Conservation (phyloP, 2,329 filamentous ascomycete genomes). For the Monascus ruber region DNA sequence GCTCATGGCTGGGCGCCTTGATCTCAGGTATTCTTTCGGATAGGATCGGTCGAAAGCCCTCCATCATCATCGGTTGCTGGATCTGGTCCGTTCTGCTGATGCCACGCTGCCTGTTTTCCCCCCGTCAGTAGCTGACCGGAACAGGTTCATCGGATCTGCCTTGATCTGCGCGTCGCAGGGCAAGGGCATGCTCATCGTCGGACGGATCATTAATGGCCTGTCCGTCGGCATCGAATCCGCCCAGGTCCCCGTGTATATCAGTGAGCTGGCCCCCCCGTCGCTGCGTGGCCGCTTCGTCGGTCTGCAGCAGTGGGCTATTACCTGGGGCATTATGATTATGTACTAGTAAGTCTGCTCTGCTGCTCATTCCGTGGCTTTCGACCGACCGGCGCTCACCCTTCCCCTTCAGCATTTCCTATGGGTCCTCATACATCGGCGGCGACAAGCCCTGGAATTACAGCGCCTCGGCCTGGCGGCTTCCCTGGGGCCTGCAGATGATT, state of each 20-base stretch:
- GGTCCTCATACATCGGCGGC: conserved; percentile 49
- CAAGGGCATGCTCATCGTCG: conserved; percentile 57
- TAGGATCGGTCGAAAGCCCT: conserved; percentile 39
- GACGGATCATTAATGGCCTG: conserved; percentile 58
- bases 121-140: conserved; percentile 25
- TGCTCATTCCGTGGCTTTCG: too few species aligned
- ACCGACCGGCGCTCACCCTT: too few species aligned
- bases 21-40: conserved; percentile 46
- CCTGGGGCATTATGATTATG: conserved; percentile 60
- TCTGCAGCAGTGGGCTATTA: conserved; percentile 65
- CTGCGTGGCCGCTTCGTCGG: conserved; percentile 55
- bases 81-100: conserved; percentile 40
- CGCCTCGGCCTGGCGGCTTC: conserved; percentile 48
- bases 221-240: conserved; percentile 63
- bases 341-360: conserved; percentile 33
- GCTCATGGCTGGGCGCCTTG: conserved; percentile 54
- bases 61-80: conserved; percentile 39
- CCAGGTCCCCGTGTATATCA: conserved; percentile 60
- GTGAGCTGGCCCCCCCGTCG: conserved; percentile 50
- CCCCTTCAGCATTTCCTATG: conserved; percentile 38
- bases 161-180: conserved; percentile 52
- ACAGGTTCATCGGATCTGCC: conserved; percentile 39
- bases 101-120: conserved; percentile 38
- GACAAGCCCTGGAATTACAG: conserved; percentile 10
- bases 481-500: conserved; percentile 55